phyloP scores from a whole-genome alignment of 306 rosid genomes.

The Rosa chinensis region DNA sequence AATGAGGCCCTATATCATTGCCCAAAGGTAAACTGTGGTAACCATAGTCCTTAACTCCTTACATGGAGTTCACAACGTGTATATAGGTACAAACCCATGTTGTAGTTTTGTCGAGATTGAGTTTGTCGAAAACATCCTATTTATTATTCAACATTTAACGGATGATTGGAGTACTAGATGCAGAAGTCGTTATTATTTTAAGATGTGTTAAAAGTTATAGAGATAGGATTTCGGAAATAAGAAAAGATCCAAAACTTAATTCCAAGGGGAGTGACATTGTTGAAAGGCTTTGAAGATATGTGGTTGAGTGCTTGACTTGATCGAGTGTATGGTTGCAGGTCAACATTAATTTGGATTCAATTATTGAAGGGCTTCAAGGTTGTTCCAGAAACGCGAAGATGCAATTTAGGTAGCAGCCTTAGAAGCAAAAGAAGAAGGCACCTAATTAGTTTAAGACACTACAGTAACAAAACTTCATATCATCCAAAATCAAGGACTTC shows the following conservation, averaged over 20 bases:
- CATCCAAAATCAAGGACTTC: not conserved
- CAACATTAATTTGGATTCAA: not conserved
- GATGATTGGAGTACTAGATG: not conserved
- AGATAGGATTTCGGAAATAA: not conserved
- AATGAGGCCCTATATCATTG: no score
- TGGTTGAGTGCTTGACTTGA: constrained; percentile 10
- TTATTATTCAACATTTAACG: no score
- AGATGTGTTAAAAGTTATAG: not conserved
- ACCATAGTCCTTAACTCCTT: no score
- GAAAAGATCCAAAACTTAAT: not conserved
- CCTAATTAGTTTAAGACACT: not conserved
- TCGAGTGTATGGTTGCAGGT: not conserved
- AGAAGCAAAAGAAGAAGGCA: not conserved
- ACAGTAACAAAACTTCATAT: not conserved
- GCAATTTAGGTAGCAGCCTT: not conserved
- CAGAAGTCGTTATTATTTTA: not conserved
- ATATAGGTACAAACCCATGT: no score
- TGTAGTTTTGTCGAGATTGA: not conserved
- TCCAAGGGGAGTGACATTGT: not conserved
- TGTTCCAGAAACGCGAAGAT: not conserved
- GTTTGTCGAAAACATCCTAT: not conserved
- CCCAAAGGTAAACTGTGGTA: no score
- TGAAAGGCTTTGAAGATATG: not conserved
- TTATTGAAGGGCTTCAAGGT: not conserved
- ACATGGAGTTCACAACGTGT: not conserved